These are phyloP conservation scores for Podospora australis DNA, from an alignment of 495 filamentous ascomycete species.

Conservation along the genomic window DNA sequence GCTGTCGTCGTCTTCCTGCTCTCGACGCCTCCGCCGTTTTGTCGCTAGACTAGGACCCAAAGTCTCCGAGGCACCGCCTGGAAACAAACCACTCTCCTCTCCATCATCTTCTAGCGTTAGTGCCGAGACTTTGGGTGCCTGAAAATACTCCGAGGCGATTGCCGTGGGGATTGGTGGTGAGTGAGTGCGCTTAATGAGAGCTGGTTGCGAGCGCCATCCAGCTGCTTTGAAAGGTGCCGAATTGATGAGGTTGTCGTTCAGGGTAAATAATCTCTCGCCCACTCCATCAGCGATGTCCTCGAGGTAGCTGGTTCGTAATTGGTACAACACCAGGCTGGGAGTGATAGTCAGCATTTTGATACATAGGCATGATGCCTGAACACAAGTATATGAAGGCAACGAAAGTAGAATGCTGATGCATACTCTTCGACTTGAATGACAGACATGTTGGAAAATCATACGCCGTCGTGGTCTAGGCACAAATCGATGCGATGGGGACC, in stretches of 20 bases:
- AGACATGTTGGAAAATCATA: constrained; percentile 55
- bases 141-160: constrained; percentile 84
- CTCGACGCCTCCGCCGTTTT: constrained; percentile 54
- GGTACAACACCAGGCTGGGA: constrained; percentile 81
- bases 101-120: constrained; percentile 65
- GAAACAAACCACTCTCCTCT: constrained; percentile 74
- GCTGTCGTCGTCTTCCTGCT: constrained; percentile 94
- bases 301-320: constrained; percentile 86
- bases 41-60: constrained; percentile 57
- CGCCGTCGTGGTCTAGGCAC: neutral
- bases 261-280: constrained; percentile 87
- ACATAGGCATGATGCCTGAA: neutral
- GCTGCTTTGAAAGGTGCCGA: constrained; percentile 92
- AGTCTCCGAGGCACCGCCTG: constrained; percentile 66
- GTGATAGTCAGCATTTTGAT: neutral
- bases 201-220: constrained; percentile 76
- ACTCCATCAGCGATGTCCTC: constrained; percentile 89
- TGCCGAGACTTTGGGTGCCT: constrained; percentile 51
- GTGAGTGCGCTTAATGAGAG: constrained; percentile 81
- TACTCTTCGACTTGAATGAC: constrained; percentile 97
- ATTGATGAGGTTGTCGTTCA: constrained; percentile 86
- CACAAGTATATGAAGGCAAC: neutral
- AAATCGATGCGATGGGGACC: neutral
- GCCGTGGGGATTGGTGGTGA: constrained; percentile 94
- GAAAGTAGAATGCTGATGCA: constrained; percentile 22